Evolutionary conservation across 257 asterid genomes (phyloP).

Genomic region (Mentha longifolia): DNA sequence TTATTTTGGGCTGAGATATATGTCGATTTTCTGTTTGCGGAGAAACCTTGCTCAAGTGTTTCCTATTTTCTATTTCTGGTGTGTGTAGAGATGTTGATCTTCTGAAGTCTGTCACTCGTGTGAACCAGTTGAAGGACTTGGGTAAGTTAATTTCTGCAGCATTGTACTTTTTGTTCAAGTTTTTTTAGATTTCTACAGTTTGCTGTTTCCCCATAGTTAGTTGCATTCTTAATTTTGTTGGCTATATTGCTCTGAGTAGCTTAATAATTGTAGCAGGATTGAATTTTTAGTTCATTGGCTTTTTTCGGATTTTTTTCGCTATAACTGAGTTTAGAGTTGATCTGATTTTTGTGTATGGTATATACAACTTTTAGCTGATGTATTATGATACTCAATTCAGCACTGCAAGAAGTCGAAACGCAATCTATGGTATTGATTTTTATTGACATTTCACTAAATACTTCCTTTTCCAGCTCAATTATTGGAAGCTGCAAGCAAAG

Average conservation of each 20-base stretch:
- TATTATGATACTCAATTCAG: not conserved
- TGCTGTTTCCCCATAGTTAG: not conserved
- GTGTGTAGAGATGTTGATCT: slow-evolving; percentile 77
- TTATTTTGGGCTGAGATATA: not conserved
- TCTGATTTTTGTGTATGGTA: not conserved
- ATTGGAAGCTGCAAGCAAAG: slow-evolving; percentile 82
- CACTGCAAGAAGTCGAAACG: not conserved
- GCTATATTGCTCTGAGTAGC: slow-evolving; percentile 2
- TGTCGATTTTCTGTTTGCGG: not conserved
- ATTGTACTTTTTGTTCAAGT: not conserved
- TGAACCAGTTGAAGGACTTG: slow-evolving; percentile 88
- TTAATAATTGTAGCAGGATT: not conserved
- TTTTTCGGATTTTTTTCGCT: not conserved
- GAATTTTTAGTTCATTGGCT: not conserved
- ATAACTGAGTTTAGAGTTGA: not conserved
- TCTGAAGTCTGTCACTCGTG: slow-evolving; percentile 85
- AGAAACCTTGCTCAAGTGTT: not conserved
- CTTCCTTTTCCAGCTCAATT: slow-evolving; percentile 63
- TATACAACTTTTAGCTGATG: slow-evolving; percentile 27
- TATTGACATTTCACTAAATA: slow-evolving; percentile 3
- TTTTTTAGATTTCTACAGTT: not conserved
- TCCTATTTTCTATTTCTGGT: slow-evolving; percentile 1
- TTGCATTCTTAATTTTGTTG: slow-evolving; percentile 4
- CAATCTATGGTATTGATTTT: not conserved
- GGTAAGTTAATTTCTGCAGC: slow-evolving; percentile 49